Base-by-base conservation (phyloP, 495 filamentous ascomycete species). In the Immersiella caudata region DNA sequence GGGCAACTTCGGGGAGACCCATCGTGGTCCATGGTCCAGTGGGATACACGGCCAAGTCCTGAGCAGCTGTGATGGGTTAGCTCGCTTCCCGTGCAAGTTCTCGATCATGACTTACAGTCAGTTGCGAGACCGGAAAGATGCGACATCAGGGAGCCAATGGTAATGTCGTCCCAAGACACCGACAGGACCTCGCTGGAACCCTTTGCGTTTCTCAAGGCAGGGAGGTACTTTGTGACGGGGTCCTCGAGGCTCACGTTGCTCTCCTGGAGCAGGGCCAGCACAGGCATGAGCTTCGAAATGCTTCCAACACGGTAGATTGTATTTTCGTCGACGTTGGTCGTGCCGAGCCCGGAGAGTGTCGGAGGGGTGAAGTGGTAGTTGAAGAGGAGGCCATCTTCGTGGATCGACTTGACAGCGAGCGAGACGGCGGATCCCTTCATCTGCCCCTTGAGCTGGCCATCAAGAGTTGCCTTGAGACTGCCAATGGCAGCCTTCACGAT, bases 261-360 rank as follows among this genome's bases (percentile, higher is more conserved):
- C 35, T 79, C 70, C 14, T 82, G 64, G 46, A 87, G 70, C 0
- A 81, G 64, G 0, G 79, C 77, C 21, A 83, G 78, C 0, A 80
- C 79, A 0, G 84, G 79, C 59, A 85, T 78, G 21, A 86, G 73
- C 64, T 88, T 88, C 0, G 82, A 82, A 33, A 85, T 71, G 62
- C 83, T 86, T 9, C 81, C 85, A 9, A 86, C 68, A 12, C 81
- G 78, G 68, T 84, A 87, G 21, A 88, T 78, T 4, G 78, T 82
- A 58, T 85, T 70, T 7, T 70, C 77, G 67, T 82, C 77, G 21
- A 86, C 79, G 22, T 21, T 40, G 1, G 65, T 54, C 0, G 70
- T 73, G 46, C 78, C 75, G 26, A 70, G 73, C 2, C 69, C 61
- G 40, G 74, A 73, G 6, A 65, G 70, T 11, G 67, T 54, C 0